phyloP scores from a whole-genome alignment of 2,329 filamentous ascomycete genomes.

The Ilyonectria mors-panacis region DNA sequence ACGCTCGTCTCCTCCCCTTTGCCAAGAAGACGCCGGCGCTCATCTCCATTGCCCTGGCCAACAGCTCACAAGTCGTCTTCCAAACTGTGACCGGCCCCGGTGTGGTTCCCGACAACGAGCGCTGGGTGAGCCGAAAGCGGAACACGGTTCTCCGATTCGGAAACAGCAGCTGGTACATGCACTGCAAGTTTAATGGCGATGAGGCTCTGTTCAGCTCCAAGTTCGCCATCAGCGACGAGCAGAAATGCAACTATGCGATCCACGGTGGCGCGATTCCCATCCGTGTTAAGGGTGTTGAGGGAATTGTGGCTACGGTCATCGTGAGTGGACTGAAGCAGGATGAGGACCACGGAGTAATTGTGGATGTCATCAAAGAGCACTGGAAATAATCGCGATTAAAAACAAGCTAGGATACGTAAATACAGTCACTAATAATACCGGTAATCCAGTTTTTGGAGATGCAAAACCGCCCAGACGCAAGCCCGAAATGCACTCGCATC shows the following conservation, averaged over 20 bases:
- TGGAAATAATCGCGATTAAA: constrained; percentile 51
- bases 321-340: constrained; percentile 83
- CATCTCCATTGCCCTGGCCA: constrained; percentile 75
- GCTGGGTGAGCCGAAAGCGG: constrained; percentile 79
- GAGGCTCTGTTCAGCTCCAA: constrained; percentile 76
- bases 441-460: background rate
- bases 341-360: constrained; percentile 83
- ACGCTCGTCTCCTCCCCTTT: constrained; percentile 72
- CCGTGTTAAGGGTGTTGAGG: constrained; percentile 80
- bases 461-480: background rate
- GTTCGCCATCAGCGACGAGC: constrained; percentile 72
- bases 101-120: constrained; percentile 79
- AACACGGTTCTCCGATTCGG: constrained; percentile 81
- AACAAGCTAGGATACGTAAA: background rate
- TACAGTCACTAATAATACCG: background rate
- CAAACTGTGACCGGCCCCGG: constrained; percentile 78
- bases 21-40: constrained; percentile 62
- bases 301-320: constrained; percentile 81
- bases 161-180: constrained; percentile 78
- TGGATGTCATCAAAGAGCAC: constrained; percentile 75
- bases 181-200: constrained; percentile 75
- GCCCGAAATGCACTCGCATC: background rate
- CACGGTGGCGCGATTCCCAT: constrained; percentile 85
- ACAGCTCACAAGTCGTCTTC: constrained; percentile 75
- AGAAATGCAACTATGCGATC: constrained; percentile 77